Percentiles rank a stretch among this genome's conserved stretches.
Evolutionary conservation across 768 basidiomycete genomes (phyloP).

Genomic region (Lentinula edodes): DNA sequence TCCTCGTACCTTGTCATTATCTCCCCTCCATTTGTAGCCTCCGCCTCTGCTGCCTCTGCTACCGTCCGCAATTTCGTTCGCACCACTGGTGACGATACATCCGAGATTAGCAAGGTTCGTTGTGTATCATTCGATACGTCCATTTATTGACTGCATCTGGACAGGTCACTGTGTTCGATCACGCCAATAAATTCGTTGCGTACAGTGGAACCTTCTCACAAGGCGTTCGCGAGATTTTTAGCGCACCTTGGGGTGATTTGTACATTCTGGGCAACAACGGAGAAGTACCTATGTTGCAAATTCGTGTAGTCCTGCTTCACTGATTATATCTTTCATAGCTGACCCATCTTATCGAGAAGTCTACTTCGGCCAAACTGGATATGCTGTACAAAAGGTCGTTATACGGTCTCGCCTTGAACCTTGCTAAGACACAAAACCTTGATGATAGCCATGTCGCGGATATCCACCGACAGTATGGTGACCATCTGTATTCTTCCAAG

Average conservation of each 20-base stretch:
- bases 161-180: slow-evolving; percentile 74
- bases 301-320: neutral
- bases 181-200: slow-evolving; percentile 86
- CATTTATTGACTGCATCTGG: neutral
- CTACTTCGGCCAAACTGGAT: slow-evolving; percentile 80
- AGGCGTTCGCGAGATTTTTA: slow-evolving; percentile 80
- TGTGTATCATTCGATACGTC: neutral
- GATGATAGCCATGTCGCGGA: slow-evolving; percentile 76
- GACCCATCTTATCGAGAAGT: slow-evolving; percentile 65
- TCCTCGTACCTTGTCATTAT: slow-evolving; percentile 87
- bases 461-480: slow-evolving; percentile 86
- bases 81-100: slow-evolving; percentile 36
- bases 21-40: slow-evolving; percentile 75
- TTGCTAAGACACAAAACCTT: slow-evolving; percentile 76
- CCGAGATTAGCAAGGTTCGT: slow-evolving; percentile 58
- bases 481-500: slow-evolving; percentile 77
- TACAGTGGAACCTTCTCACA: slow-evolving; percentile 77
- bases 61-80: slow-evolving; percentile 74
- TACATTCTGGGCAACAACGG: slow-evolving; percentile 79
- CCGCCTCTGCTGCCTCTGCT: slow-evolving; percentile 59
- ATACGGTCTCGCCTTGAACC: slow-evolving; percentile 74
- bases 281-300: slow-evolving; percentile 41
- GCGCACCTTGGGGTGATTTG: slow-evolving; percentile 67
- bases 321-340: slow-evolving; percentile 34
- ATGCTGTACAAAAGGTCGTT: slow-evolving; percentile 76